phyloP scores from a whole-genome alignment of 1,139 yeast species.

The Pichia inconspicua region DNA sequence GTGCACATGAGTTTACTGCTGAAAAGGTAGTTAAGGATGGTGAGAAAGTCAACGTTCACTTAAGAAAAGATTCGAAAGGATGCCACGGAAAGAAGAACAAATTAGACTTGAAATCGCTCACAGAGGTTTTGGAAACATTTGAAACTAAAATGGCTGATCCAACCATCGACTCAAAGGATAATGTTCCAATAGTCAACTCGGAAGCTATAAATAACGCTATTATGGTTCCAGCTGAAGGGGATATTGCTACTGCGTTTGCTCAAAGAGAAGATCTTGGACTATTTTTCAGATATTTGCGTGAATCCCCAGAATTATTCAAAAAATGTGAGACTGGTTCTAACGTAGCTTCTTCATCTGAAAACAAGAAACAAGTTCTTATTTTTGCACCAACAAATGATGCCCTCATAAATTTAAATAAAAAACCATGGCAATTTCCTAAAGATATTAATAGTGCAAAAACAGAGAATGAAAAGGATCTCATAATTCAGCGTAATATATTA shows the following conservation, averaged over 20 bases:
- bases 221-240: constrained; percentile 25
- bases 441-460: constrained; percentile 24
- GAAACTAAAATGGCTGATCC: constrained; percentile 15
- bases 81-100: constrained; percentile 5
- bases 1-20: constrained; percentile 6
- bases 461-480: constrained; percentile 30
- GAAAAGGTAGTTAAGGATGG: constrained; percentile 2
- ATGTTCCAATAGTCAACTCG: constrained; percentile 8
- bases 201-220: constrained; percentile 13
- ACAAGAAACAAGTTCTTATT: constrained; percentile 32
- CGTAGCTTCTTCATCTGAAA: constrained; percentile 15
- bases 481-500: constrained; percentile 39
- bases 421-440: constrained; percentile 68
- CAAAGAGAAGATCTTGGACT: constrained; percentile 40
- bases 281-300: constrained; percentile 51
- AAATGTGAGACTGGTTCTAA: constrained; percentile 33
- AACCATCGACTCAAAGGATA: constrained; percentile 7
- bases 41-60: not conserved
- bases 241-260: constrained; percentile 32
- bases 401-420: constrained; percentile 30
- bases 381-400: constrained; percentile 60
- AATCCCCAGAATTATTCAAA: constrained; percentile 36
- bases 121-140: constrained; percentile 7
- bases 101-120: constrained; percentile 6
- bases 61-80: constrained; percentile 4